These are phyloP conservation scores for Apostasia ramifera DNA, from an alignment of 106 monocot species.

Conservation along the genomic window DNA sequence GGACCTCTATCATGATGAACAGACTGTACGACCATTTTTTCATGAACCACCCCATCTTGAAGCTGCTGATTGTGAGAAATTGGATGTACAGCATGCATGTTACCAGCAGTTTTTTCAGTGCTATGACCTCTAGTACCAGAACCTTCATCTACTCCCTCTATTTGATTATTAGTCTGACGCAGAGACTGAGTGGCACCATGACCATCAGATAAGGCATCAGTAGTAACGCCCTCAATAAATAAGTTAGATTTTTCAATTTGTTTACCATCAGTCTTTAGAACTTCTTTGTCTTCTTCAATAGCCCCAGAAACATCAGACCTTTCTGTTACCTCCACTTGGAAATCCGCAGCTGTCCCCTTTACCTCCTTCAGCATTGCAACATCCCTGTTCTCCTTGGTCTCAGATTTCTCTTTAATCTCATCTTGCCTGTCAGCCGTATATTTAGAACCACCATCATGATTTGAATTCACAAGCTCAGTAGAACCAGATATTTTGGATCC, in stretches of 20 bases:
- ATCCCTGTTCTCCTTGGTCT: conserved; percentile 16
- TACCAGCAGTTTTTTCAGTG: conserved; percentile 3
- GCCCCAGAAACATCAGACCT: conserved; percentile 7
- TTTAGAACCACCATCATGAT: conserved; percentile 6
- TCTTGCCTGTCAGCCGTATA: conserved; percentile 7
- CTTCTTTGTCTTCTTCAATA: conserved; percentile 7
- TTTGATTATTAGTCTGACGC: not conserved
- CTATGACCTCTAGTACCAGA: conserved; percentile 1
- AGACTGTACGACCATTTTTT: conserved; percentile 11
- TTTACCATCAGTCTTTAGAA: conserved; percentile 2
- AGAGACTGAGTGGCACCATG: not conserved
- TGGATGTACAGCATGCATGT: conserved; percentile 15
- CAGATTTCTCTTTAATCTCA: conserved; percentile 13
- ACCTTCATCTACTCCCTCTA: conserved; percentile 8
- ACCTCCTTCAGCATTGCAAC: not conserved
- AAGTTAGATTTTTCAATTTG: conserved; percentile 1
- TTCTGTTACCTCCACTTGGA: conserved; percentile 2
- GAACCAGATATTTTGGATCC: conserved; percentile 15
- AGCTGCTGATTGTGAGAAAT: not conserved
- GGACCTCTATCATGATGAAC: conserved; percentile 19
- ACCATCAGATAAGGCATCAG: conserved; percentile 2
- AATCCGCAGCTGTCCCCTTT: conserved; percentile 4
- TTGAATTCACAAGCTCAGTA: conserved; percentile 16
- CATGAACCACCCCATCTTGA: conserved; percentile 5
- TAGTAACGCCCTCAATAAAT: not conserved